Base-by-base conservation (phyloP, 2,329 filamentous ascomycete genomes). In the Cladosporium sp. region DNA sequence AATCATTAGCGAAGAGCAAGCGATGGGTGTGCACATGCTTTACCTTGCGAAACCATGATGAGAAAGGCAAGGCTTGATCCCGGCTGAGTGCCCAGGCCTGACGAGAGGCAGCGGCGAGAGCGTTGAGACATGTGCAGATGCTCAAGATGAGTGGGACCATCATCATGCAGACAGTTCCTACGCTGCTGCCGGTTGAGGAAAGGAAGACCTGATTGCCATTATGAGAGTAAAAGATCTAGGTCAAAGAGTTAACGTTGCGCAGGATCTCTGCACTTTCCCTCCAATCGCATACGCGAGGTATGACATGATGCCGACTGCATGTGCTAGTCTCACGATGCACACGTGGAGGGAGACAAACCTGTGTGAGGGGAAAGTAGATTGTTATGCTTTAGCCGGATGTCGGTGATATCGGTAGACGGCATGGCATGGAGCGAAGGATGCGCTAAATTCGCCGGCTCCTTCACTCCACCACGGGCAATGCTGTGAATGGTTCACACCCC, bases 11-110 rank as follows among this genome's bases (percentile, higher is more conserved):
- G 53, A 21, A 16, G 18, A n/a, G 1, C 3, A 12, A 5, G 10
- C 18, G 18, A 56, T 55, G 12, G 23, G 23, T 7, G n/a, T 37
- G 53, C 28, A 35, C 5, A 23, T 1, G n/a, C 3, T 28, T 6
- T 33, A 63, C 60, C 33, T 56, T 63, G 29, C 60, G 29, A 31
- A 63, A 63, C 60, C 60, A 63, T n/a, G 31, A 26, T 5, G 60
- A 63, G 49, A 63, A 63, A n/a, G 60, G 60, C 49, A 63, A 26
- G 28, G 49, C 60, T 44, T 55, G 31, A 33, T 63, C 60, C 18
- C 60, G 60, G 16, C 49, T 40, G 14, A 63, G 37, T 21, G 60
- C 60, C 60, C 60, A 63, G 10, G 60, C 60, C 26, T 63, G 60
- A n/a, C 60, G 49, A 40, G 60, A 55, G 31, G 60, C 60, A 23